Evolutionary conservation across 2,329 filamentous ascomycete species (phyloP).

Genomic region (Exophiala spinifera): DNA sequence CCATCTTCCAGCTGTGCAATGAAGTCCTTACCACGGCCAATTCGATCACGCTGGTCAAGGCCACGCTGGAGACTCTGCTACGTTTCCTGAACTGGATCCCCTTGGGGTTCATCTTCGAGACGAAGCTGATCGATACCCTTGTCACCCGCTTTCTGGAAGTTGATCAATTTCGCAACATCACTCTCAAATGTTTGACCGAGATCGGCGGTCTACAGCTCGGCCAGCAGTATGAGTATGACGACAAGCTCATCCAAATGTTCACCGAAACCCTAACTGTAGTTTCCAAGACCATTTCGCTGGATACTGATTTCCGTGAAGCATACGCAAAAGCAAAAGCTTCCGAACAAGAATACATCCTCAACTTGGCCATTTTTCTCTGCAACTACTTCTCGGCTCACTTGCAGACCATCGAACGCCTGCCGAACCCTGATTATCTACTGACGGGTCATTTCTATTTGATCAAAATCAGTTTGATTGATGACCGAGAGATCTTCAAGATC

Average conservation of each 20-base stretch:
- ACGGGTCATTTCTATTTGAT: conserved; percentile 98
- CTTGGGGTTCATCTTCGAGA: conserved; percentile 97
- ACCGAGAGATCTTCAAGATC: conserved; percentile 99
- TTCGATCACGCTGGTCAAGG: conserved; percentile 84
- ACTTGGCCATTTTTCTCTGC: conserved; percentile 89
- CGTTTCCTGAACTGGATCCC: conserved; percentile 99
- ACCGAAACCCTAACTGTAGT: conserved; percentile 93
- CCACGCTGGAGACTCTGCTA: conserved; percentile 92
- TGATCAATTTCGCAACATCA: conserved; percentile 94
- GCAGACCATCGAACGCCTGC: conserved; percentile 89
- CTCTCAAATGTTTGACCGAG: conserved; percentile 93
- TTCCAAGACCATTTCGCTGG: conserved; percentile 85
- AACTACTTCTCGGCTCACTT: conserved; percentile 96
- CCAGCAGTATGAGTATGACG: conserved; percentile 73
- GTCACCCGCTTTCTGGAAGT: conserved; percentile 88
- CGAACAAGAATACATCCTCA: conserved; percentile 97
- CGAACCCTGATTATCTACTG: conserved; percentile 89
- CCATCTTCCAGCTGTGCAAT: conserved; percentile 95
- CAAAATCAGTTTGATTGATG: conserved; percentile 96
- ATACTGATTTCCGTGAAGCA: conserved; percentile 84
- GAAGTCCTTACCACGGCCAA: conserved; percentile 90
- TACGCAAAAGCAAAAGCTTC: conserved; percentile 87
- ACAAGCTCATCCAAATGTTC: conserved; percentile 97
- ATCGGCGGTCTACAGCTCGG: conserved; percentile 91
- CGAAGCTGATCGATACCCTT: conserved; percentile 88